These are phyloP conservation scores for Takashimella koratensis DNA, from an alignment of 1,284 basidiomycete genomes.

Conservation along the genomic window DNA sequence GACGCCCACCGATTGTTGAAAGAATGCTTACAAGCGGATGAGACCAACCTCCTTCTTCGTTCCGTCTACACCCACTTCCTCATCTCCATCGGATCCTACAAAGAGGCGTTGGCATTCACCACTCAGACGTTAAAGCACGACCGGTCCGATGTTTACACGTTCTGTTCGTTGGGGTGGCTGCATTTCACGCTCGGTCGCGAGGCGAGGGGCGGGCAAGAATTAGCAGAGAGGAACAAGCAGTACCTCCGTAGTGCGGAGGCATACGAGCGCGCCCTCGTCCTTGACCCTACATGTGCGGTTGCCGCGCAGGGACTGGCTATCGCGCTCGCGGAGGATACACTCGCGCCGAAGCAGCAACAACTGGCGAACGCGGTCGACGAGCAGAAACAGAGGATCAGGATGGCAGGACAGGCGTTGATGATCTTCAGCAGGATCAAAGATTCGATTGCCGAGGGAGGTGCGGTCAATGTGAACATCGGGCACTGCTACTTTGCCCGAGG, in stretches of 20 bases:
- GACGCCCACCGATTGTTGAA: slow-evolving; percentile 84
- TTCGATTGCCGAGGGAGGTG: slow-evolving; percentile 67
- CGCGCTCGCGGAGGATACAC: slow-evolving; percentile 79
- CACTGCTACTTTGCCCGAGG: slow-evolving; percentile 88
- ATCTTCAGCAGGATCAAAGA: slow-evolving; percentile 86
- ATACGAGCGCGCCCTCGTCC: slow-evolving; percentile 78
- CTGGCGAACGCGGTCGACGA: slow-evolving; percentile 56
- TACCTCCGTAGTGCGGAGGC: slow-evolving; percentile 81
- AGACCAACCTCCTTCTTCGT: slow-evolving; percentile 51
- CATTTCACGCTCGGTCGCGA: slow-evolving; percentile 76
- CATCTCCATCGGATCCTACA: slow-evolving; percentile 54
- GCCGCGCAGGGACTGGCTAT: slow-evolving; percentile 92
- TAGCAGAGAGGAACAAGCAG: slow-evolving; percentile 66
- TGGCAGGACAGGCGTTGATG: slow-evolving; percentile 76
- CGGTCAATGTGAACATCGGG: slow-evolving; percentile 90
- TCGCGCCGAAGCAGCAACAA: slow-evolving; percentile 53
- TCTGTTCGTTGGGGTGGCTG: slow-evolving; percentile 82
- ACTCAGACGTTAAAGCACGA: slow-evolving; percentile 76
- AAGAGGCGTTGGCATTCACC: slow-evolving; percentile 78
- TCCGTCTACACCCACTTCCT: slow-evolving; percentile 84
- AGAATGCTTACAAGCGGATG: slow-evolving; percentile 58
- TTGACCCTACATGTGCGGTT: slow-evolving; percentile 78
- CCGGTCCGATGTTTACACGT: slow-evolving; percentile 80
- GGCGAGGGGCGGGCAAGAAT: slow-evolving; percentile 53
- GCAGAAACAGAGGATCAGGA: slow-evolving; percentile 56